Evolutionary conservation across 2,329 filamentous ascomycete genomes (phyloP), one percentile per base, ranked within the genome.

Genomic region (Hypocrella siamensis): DNA sequence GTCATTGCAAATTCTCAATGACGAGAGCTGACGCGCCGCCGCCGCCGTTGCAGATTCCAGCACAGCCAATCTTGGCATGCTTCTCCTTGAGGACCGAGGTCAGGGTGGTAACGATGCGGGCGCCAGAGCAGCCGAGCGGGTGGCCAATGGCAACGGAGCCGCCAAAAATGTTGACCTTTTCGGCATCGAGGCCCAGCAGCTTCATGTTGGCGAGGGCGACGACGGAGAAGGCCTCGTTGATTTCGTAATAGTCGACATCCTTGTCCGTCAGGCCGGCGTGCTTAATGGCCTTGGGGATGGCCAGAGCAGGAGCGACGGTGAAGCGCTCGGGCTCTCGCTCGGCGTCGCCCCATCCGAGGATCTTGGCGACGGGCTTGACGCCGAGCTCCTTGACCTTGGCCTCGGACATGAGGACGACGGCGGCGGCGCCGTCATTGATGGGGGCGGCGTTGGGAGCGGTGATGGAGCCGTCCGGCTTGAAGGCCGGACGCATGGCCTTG

Each of bases 181-280:
- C 81, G 42, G 81, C 70, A 41, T 67, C 65, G 35, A 98, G 62
- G 39, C 67, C 69, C 26, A 98, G 75, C 34, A 96, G 58, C 72
- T 98, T 93, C 63, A 93, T 75, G 67, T 98, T 98, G 43, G 90
- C 86, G 32, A 98, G 70, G 25, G 90, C 84, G 40, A 98, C 90
- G 31, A 93, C 90, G 40, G 82, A 90, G 67, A 98, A 98, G 26
- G 90, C 90, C 67, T 98, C 90, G 67, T 98, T 98, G 68, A 98
- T 94, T 68, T 98, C 90, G 57, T 90, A 98, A 46, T 75, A 90
- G 49, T 96, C 88, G 36, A 98, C 69, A 37, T 82, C 68, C 40
- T 78, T 73, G 44, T 76, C 69, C 35, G 74, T 70, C 39, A 98
- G 62, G 40, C 82, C 81, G 38, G 90, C 90, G 60, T 98, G 88